Conservation (phyloP, 352 stramenopile genomes). For the Pythium apleroticum region DNA sequence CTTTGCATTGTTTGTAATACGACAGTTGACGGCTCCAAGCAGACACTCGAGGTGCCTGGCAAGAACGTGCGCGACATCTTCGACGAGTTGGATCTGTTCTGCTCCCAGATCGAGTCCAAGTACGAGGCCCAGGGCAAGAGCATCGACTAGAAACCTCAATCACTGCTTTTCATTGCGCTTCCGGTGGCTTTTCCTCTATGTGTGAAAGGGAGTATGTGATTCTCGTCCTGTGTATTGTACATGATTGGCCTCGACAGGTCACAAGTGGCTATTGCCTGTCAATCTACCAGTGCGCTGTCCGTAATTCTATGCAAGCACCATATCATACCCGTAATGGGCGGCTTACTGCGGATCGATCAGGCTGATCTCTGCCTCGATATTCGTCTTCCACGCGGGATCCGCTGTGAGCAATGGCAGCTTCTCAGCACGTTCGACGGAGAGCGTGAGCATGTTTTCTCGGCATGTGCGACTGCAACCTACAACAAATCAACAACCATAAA, state of each 20-base stretch:
- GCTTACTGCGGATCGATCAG: slow-evolving; percentile 48
- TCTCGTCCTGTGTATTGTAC: not conserved
- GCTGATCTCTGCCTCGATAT: slow-evolving; percentile 52
- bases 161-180: not conserved
- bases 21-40: slow-evolving; percentile 76
- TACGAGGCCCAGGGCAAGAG: slow-evolving; percentile 81
- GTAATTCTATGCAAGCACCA: no score
- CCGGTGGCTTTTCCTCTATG: not conserved
- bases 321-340: no score
- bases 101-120: slow-evolving; percentile 85
- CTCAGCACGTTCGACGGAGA: slow-evolving; percentile 52
- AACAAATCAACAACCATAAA: not conserved
- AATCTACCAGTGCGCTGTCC: not conserved
- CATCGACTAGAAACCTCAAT: slow-evolving; percentile 61
- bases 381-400: slow-evolving; percentile 43
- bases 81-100: slow-evolving; percentile 81
- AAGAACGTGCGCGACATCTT: slow-evolving; percentile 86
- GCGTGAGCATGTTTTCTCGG: slow-evolving; percentile 46
- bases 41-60: slow-evolving; percentile 62
- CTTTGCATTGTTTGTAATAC: not conserved
- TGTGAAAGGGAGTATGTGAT: not conserved
- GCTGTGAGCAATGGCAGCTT: slow-evolving; percentile 33
- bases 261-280: not conserved
- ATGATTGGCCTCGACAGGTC: not conserved
- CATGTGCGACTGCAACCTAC: slow-evolving; percentile 57